Evolutionary conservation across 1,284 basidiomycete genomes (phyloP), one percentile per base, ranked within the genome.

Genomic region (Clitocybe nebularis): DNA sequence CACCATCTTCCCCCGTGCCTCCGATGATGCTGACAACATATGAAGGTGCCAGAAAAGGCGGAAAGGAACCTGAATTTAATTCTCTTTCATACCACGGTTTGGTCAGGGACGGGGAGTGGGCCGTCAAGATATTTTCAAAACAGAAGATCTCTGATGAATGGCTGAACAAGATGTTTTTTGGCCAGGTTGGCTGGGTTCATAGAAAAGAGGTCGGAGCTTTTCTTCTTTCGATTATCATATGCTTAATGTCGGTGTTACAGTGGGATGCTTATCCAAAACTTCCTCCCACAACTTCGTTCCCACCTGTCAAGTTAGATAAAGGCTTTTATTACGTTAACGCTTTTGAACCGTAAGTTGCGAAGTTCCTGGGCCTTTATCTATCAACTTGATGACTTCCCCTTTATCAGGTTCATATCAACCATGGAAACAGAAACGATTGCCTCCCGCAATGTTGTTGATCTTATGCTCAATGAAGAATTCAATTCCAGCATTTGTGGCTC

Each of bases 351-450:
- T 84, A 65, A 61, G 79, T 77, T 8, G 52, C 47, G 20, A 30
- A 21, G 26, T 17, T 41, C 39, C 8, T 13, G 17, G 20, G 17
- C 40, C 20, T 48, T 34, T 30, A 17, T 11, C 28, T 10, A 39
- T 46, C 37, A 32, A 26, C 47, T 54, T 29, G 54, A 22, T 5
- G 5, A n/a, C 34, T 29, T 33, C 29, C 9, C 7, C 19, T 5
- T 37, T 26, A 41, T 4, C 47, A 87, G 86, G 29, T 74, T 88
- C 54, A 84, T 89, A 35, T 86, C 82, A 9, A 87, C 86, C 6
- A 94, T 96, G 93, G 93, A 97, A 64, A 95, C 93, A 0, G 83
- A 91, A 62, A 93, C 89, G 0, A 66, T 96, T 28, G 75, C 89
- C 0, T 80, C 89, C 0, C 80, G 90, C 26, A 95, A 96, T 58